Conservation (phyloP, 2,329 filamentous ascomycete genomes). For the Waltergamsia citrina region DNA sequence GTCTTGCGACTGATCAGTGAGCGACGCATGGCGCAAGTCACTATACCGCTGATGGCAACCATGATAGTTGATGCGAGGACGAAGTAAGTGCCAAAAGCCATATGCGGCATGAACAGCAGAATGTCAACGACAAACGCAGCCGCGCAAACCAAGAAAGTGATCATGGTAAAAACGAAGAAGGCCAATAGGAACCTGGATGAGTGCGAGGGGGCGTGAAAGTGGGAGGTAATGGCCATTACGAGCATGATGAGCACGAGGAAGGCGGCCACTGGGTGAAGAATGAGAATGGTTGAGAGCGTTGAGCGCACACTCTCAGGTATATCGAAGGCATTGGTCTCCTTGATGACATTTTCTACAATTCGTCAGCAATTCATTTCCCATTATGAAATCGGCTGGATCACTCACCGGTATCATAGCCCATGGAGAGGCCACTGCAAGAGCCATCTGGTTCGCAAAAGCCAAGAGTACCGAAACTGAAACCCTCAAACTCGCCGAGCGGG, state of each 20-base stretch:
- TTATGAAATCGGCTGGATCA: too few species aligned
- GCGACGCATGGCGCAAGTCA: conserved; percentile 90
- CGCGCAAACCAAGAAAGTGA: conserved; percentile 74
- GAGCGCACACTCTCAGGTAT: conserved; percentile 41
- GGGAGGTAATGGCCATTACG: conserved; percentile 67
- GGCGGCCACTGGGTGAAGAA: conserved; percentile 87
- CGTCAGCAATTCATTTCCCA: too few species aligned
- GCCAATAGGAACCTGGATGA: conserved; percentile 80
- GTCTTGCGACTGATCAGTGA: conserved; percentile 87
- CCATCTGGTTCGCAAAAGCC: conserved; percentile 63
- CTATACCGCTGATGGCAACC: conserved; percentile 69
- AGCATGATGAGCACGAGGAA: conserved; percentile 80
- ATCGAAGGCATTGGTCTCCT: conserved; percentile 36
- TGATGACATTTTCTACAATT: background rate
- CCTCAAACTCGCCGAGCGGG: conserved; percentile 67
- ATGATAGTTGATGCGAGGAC: conserved; percentile 83
- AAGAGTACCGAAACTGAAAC: conserved; percentile 83
- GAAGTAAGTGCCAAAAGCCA: conserved; percentile 91
- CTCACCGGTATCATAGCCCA: conserved; percentile 82
- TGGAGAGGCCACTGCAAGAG: conserved; percentile 60
- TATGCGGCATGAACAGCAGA: conserved; percentile 84
- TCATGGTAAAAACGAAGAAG: conserved; percentile 76
- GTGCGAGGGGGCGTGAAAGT: conserved; percentile 81
- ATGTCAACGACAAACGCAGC: conserved; percentile 91
- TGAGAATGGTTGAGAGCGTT: conserved; percentile 76